Evolutionary conservation across 768 basidiomycete genomes (phyloP).

Genomic region (Termitomyces sp.): DNA sequence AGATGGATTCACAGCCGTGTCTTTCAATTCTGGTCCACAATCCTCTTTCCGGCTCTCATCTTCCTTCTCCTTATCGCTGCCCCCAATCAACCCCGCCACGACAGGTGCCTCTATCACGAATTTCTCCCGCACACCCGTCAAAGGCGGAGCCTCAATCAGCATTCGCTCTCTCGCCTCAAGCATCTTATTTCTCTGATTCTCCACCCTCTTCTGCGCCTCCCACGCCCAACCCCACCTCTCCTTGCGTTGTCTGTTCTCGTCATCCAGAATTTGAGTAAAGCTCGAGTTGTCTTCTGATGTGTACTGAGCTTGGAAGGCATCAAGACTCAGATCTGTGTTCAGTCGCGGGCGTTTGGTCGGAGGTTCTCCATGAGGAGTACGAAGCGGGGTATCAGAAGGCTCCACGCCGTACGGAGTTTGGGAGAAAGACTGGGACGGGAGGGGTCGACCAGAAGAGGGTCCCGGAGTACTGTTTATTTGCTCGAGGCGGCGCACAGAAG

Average conservation of each 20-base stretch:
- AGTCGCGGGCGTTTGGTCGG: constrained; percentile 53
- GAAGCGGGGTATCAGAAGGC: constrained; percentile 64
- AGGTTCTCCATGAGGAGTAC: constrained; percentile 37
- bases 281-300: constrained; percentile 98
- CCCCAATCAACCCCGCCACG: constrained; percentile 49
- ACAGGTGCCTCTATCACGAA: constrained; percentile 58
- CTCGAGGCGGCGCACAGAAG: constrained; percentile 70
- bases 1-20: constrained; percentile 18
- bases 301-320: constrained; percentile 84
- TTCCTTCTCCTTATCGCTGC: constrained; percentile 19
- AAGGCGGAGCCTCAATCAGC: constrained; percentile 62
- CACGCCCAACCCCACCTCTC: constrained; percentile 91
- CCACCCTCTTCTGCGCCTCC: constrained; percentile 83
- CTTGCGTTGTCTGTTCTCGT: constrained; percentile 79
- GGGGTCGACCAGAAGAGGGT: constrained; percentile 23
- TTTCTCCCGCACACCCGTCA: constrained; percentile 61
- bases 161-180: constrained; percentile 63
- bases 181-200: constrained; percentile 58
- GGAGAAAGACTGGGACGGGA: constrained; percentile 38
- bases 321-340: constrained; percentile 62
- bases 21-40: constrained; percentile 13
- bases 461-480: constrained; percentile 52
- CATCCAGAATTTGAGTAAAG: constrained; percentile 87
- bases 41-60: constrained; percentile 9
- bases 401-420: constrained; percentile 61